Conservation (phyloP, 2,329 filamentous ascomycete species). For the Epichloe aotearoae region DNA sequence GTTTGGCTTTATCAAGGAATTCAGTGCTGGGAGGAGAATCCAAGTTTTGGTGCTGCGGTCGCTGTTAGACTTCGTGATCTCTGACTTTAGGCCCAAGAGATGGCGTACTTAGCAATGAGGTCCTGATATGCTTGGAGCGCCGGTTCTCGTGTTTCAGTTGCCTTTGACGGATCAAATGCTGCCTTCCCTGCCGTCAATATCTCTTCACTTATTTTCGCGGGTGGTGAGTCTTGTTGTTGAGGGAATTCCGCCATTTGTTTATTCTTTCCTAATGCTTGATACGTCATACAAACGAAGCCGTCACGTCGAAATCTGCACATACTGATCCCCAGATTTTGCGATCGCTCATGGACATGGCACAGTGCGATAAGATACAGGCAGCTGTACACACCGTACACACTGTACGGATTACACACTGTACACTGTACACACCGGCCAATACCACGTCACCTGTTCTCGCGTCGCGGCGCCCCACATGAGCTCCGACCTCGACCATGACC, state of each 20-base stretch:
- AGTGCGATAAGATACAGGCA: not conserved
- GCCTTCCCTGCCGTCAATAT: conserved; percentile 29
- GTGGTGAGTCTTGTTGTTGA: conserved; percentile 8
- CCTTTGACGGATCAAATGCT: conserved; percentile 33
- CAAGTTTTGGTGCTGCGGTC: conserved; percentile 25
- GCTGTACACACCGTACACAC: not conserved
- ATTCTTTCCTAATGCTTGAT: not conserved
- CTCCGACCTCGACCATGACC: not conserved
- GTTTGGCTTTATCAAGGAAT: conserved; percentile 48
- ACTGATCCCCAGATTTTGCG: too few relatives aligned
- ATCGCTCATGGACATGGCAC: not conserved
- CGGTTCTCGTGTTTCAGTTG: conserved; percentile 19
- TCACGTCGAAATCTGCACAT: not conserved
- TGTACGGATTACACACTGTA: not conserved
- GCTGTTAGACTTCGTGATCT: not conserved
- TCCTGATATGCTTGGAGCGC: conserved; percentile 28
- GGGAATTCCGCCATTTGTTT: conserved; percentile 16
- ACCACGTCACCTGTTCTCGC: conserved; percentile 16
- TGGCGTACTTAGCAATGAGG: conserved; percentile 33
- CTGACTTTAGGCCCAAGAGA: conserved; percentile 2
- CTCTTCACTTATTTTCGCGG: conserved; percentile 20
- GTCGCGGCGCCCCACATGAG: conserved; percentile 2
- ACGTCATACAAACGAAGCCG: not conserved
- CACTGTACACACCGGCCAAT: too few relatives aligned
- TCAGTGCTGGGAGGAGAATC: conserved; percentile 47